These are phyloP conservation scores for Pterocarpus macrocarpus DNA, from an alignment of 306 rosid species.

Conservation along the genomic window DNA sequence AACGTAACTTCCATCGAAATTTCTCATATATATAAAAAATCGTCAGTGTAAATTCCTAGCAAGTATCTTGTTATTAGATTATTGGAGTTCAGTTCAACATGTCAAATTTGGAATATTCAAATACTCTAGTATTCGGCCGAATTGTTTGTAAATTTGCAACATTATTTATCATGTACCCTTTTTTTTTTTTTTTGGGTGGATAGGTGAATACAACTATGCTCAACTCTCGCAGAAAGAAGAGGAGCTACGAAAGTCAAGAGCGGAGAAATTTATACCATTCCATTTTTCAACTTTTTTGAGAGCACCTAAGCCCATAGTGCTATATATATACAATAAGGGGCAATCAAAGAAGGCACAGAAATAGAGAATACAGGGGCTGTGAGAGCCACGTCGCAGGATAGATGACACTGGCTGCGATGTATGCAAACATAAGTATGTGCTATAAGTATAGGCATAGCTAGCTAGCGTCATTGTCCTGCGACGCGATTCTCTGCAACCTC, in stretches of 20 bases:
- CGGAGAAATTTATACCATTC: not conserved
- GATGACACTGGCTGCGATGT: not conserved
- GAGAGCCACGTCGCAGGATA: slow-evolving; percentile 31
- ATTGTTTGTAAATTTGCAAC: not conserved
- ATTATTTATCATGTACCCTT: not conserved
- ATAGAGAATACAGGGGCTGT: not conserved
- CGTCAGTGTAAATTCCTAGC: no score
- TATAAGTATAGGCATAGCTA: not conserved
- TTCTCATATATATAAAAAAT: not conserved
- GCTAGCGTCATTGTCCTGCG: not conserved
- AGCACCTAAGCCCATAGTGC: not conserved
- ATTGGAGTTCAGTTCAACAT: not conserved
- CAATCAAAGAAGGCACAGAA: not conserved
- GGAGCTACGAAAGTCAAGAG: no score
- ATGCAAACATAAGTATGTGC: not conserved
- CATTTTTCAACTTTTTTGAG: not conserved
- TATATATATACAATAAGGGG: not conserved
- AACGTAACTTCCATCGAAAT: not conserved
- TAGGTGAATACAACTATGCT: no score
- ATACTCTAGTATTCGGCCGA: not conserved
- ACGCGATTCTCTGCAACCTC: not conserved
- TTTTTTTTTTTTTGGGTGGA: no score
- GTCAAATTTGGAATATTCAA: slow-evolving; percentile 1
- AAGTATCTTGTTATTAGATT: no score
- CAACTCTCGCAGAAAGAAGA: no score